These are phyloP conservation scores for Polygonum aviculare DNA, from an alignment of 148 eudicot genomes.

Conservation along the genomic window DNA sequence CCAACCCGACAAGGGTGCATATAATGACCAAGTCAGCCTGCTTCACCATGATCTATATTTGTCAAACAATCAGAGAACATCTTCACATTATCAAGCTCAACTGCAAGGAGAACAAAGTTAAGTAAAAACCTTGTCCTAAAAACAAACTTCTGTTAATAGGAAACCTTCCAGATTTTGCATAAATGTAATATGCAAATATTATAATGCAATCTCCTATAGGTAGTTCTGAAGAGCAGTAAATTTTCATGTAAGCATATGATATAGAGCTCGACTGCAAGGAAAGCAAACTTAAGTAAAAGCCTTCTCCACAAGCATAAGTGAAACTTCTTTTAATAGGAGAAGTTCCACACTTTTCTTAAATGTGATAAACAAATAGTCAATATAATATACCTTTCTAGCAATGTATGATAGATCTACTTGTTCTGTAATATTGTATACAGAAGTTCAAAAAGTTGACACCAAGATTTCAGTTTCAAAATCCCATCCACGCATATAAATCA, in stretches of 20 bases:
- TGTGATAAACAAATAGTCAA: too few species aligned
- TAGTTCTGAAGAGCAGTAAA: neutral
- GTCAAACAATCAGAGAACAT: constrained; percentile 38
- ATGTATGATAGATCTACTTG: neutral
- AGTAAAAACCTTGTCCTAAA: neutral
- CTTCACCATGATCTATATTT: constrained; percentile 43
- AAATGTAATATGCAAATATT: neutral
- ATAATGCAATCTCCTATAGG: neutral
- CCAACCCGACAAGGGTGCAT: constrained; percentile 59
- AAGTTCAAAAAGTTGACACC: neutral
- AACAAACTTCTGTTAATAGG: neutral
- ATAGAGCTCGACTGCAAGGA: neutral
- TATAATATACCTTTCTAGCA: neutral
- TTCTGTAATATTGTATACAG: neutral
- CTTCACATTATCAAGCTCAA: constrained; percentile 21
- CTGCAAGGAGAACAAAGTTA: constrained; percentile 16
- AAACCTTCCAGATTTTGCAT: neutral
- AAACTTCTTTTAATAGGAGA: too few species aligned
- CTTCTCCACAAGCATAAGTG: too few species aligned
- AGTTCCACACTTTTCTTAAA: too few species aligned
- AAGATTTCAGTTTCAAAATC: neutral
- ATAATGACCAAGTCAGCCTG: constrained; percentile 45
- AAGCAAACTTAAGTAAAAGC: neutral
- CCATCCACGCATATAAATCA: constrained; percentile 2
- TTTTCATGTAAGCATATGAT: neutral